Evolutionary conservation across 2,329 filamentous ascomycete genomes (phyloP), one percentile per base, ranked within the genome.

Genomic region (Fusarium solani-melongenae): DNA sequence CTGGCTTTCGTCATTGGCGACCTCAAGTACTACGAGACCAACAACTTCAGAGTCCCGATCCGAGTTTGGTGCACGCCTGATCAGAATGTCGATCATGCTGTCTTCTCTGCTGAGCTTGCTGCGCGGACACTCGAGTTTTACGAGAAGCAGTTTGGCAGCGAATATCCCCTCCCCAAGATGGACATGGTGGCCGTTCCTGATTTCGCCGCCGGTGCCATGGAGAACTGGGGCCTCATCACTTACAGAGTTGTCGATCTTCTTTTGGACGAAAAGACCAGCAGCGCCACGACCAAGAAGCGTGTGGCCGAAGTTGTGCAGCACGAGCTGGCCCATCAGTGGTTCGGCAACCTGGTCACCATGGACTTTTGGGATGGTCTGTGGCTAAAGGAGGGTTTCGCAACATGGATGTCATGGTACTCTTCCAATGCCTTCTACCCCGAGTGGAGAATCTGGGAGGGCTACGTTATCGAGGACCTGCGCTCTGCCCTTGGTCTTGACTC

Each of bases 351-450:
- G 62, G 96, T 98, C 31, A 98, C 96, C 62, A 98, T 98, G 95
- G 95, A 98, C 82, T 98, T 97, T 88, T 98, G 96, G 96, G 95
- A 98, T 83, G 96, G 95, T 63, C 86, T 98, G 9, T 98, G 96
- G 96, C 89, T 98, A 62, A 98, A 98, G 82, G 94, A 97, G 82
- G 94, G 94, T 41, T 97, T 97, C 78, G 94, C 94, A 34, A 83
- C 82, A 10, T 83, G 83, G 83, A 82, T 82, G 63, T 83, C 82
- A 6, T 83, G 81, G 81, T 96, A 96, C 84, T 95, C 94, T 49
- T 97, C 94, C 88, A 96, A 98, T 82, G 89, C 90, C 66, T 98
- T 98, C 87, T 98, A 95, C 84, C 96, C 96, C 10, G 96, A 98
- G 83, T 98, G 96, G 96, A 97, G 97, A 84, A 94, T 98, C 15